Base-by-base conservation (phyloP, 1,284 basidiomycete species). In the Austroboletus niveus region DNA sequence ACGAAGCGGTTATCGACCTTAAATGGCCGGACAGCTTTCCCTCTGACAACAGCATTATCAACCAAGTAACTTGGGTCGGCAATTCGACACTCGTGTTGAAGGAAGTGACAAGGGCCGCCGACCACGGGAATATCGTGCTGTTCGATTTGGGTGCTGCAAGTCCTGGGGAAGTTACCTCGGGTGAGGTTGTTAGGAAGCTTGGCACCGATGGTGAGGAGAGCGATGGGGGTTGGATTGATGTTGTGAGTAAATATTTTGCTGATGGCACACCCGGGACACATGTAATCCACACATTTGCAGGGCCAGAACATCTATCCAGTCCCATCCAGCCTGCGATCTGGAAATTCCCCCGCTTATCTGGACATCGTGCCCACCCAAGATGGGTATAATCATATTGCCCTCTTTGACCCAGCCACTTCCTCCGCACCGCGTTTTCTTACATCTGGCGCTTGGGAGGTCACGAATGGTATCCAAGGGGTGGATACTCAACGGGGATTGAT, bases 151-250 rank as follows among this genome's bases (percentile, higher is more conserved):
- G 65, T 38, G 65, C 62, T 17, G 58, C 59, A 41, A 48, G 43
- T 48, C 49, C 56, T 20, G 61, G 54, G 8, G 60, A 66, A 47
- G 56, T 45, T 46, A 69, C 55, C 43, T 66, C 58, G 27, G 94
- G 84, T 11, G 72, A 64, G 47, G 81, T 89, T 12, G 89, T 92
- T 12, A 77, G 91, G 52, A 86, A 76, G 57, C 74, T 92, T 17
- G 93, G 94, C 12, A 83, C 82, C 64, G 71, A 84, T 15, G 92
- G 92, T 5, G 92, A 94, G 64, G 80, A 94, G 64, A 87, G 85
- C 1, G 94, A 96, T 63, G 82, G 85, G 40, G 96, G 96, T 0
- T 98, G 96, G 95, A 93, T 98, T 59, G 91, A 97, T 42, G 69
- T 76, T 52, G 86, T 86, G 57, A 54, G 82, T 72, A 27, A 51